phyloP scores from a whole-genome alignment of 768 basidiomycete species.

The Hygrocybe coccinea region DNA sequence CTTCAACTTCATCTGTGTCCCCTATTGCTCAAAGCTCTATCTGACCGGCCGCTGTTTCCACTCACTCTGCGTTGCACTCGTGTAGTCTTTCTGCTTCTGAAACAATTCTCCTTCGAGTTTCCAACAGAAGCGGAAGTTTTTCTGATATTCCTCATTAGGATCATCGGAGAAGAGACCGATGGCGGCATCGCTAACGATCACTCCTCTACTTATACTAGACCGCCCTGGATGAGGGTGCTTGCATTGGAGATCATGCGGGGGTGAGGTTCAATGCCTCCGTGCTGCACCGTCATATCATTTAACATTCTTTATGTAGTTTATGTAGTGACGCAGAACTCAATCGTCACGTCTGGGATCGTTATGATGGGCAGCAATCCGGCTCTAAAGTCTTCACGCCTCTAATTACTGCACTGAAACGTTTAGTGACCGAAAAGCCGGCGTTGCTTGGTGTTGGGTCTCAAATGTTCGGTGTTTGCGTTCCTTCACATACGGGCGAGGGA shows the following conservation, averaged over 20 bases:
- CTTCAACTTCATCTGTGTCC: constrained; percentile 88
- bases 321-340: constrained; percentile 78
- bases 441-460: constrained; percentile 75
- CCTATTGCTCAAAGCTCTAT: constrained; percentile 78
- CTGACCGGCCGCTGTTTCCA: constrained; percentile 79
- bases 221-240: constrained; percentile 85
- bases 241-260: constrained; percentile 92
- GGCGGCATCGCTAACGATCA: constrained; percentile 20
- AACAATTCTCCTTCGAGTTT: constrained; percentile 82
- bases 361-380: constrained; percentile 57
- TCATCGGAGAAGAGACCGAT: constrained; percentile 52
- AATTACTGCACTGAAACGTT: constrained; percentile 76
- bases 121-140: constrained; percentile 84
- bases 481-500: constrained; percentile 34
- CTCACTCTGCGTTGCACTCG: constrained; percentile 87
- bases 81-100: constrained; percentile 88
- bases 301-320: constrained; percentile 38
- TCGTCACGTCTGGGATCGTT: constrained; percentile 73
- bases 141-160: constrained; percentile 63
- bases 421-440: constrained; percentile 84
- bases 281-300: background rate
- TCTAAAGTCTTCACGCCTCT: constrained; percentile 74
- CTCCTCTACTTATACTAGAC: constrained; percentile 39
- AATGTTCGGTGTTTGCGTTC: constrained; percentile 75
- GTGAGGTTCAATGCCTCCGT: constrained; percentile 32